Evolutionary conservation across 441 rosid genomes (phyloP).

Genomic region (Euphorbia corollata): DNA sequence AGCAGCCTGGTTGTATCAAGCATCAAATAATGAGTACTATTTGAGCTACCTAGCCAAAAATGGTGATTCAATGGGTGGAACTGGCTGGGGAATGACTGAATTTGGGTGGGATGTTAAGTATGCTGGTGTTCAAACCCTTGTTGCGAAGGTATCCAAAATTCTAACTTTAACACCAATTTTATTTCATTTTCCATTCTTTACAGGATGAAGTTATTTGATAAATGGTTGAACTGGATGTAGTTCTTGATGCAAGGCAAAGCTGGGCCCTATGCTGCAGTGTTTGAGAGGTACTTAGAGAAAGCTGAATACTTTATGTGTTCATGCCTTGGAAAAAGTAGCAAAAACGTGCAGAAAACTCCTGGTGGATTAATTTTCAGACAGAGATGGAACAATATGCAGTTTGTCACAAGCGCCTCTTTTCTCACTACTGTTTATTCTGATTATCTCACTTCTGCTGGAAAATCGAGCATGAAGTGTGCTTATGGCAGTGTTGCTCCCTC

Average conservation of each 20-base stretch:
- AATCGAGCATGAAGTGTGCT: conserved; percentile 49
- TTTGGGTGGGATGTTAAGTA: conserved; percentile 86
- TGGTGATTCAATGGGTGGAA: conserved; percentile 76
- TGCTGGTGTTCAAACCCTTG: conserved; percentile 84
- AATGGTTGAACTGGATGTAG: conserved; percentile 24
- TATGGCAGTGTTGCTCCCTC: conserved; percentile 53
- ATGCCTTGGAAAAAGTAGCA: conserved; percentile 65
- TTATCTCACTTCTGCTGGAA: conserved; percentile 61
- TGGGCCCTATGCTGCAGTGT: conserved; percentile 54
- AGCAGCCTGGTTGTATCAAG: conserved; percentile 83
- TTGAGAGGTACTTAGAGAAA: conserved; percentile 65
- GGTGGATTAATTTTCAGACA: conserved; percentile 90
- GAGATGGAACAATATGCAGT: conserved; percentile 96
- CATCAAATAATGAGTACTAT: conserved; percentile 57
- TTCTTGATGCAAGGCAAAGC: conserved; percentile 91
- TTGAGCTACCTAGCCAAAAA: conserved; percentile 65
- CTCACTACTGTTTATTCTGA: conserved; percentile 71
- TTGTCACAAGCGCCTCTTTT: conserved; percentile 83
- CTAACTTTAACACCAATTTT: background rate
- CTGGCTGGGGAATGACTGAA: conserved; percentile 77
- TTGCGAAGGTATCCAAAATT: conserved; percentile 49
- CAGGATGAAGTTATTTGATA: too few species aligned
- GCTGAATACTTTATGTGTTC: conserved; percentile 91
- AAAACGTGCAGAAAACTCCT: conserved; percentile 59
- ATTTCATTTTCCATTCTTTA: too few species aligned